Evolutionary conservation across 768 basidiomycete genomes (phyloP), one percentile per base, ranked within the genome.

Genomic region (Termitomyces sp.): DNA sequence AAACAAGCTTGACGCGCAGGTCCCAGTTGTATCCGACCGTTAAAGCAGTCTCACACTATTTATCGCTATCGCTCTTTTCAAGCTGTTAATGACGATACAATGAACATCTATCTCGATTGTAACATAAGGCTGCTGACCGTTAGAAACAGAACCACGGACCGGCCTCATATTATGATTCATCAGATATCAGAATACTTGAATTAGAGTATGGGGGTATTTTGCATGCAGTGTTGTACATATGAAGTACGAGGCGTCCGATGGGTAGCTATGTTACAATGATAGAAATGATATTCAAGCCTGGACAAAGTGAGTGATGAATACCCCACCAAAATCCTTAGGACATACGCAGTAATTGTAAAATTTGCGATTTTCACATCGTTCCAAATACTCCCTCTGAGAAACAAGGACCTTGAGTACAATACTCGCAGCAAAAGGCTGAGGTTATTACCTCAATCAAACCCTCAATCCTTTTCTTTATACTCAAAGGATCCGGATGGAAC

Each of bases 391-490:
- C 73, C 92, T 85, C 94, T 98, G 65, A 20, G 1, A 61, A 31
- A 42, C 45, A 54, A 6, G 49, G 51, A 57, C 10, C 32, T 38
- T 54, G 12, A 50, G 34, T 36, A 31, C 48, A 43, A n/a, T 29
- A 55, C 20, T 46, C 49, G 36, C 6, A 40, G 1, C 14, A 31
- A 32, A 14, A 49, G 10, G 34, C 2, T 37, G 49, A 40, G 14
- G 38, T 4, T 74, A 85, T 64, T 60, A 94, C 95, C 77, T 98
- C 97, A 56, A 99, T 98, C 61, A 99, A 74, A 34, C 83, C 86
- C 71, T 98, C 97, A 58, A 99, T 91, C 51, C 94, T 83, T 74
- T 90, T 94, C 82, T 99, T 99, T 78, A 99, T 93, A 64, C 83
- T 81, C 47, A 86, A 72, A 45, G 95, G 91, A 64, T 92, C 88